Evolutionary conservation across 768 basidiomycete species (phyloP).

Genomic region (Tricholomella constricta): DNA sequence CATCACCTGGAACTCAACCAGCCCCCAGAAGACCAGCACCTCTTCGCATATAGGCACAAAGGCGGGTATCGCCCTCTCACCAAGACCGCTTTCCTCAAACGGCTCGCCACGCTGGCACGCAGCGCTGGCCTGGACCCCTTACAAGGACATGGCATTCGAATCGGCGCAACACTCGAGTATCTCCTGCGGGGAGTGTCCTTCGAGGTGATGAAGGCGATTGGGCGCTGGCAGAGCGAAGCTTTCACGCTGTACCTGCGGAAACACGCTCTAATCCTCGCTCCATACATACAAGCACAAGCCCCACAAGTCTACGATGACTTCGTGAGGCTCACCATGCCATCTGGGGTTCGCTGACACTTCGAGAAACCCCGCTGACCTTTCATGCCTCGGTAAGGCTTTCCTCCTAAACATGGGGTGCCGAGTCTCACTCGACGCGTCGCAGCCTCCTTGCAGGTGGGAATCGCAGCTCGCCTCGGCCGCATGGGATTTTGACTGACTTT

Average conservation of each 20-base stretch:
- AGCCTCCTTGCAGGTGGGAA: background rate
- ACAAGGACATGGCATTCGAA: slow-evolving; percentile 27
- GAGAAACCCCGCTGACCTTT: too few species aligned
- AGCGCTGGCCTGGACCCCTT: slow-evolving; percentile 6
- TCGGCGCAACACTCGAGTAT: slow-evolving; percentile 28
- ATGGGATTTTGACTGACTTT: background rate
- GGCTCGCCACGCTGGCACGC: slow-evolving; percentile 7
- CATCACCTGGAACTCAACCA: slow-evolving; percentile 15
- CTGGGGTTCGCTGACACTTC: background rate
- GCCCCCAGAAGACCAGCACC: slow-evolving; percentile 1
- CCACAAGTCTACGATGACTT: background rate
- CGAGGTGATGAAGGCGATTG: slow-evolving; percentile 15
- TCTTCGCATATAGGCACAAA: slow-evolving; percentile 14
- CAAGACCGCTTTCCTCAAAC: slow-evolving; percentile 18
- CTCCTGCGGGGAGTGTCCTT: slow-evolving; percentile 19
- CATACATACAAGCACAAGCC: slow-evolving; percentile 11
- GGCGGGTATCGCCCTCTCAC: slow-evolving; percentile 23
- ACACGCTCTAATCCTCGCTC: slow-evolving; percentile 16
- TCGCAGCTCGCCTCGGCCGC: background rate
- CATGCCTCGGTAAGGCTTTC: background rate
- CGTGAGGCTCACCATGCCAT: background rate
- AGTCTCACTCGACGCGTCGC: background rate
- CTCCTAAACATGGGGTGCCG: background rate
- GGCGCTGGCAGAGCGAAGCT: slow-evolving; percentile 13
- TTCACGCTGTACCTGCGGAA: slow-evolving; percentile 9